Percentiles rank a stretch among this genome's conserved stretches.
These are phyloP conservation scores for Asterochloris sp. DNA, from an alignment of 139 green algal genomes.

Conservation along the genomic window DNA sequence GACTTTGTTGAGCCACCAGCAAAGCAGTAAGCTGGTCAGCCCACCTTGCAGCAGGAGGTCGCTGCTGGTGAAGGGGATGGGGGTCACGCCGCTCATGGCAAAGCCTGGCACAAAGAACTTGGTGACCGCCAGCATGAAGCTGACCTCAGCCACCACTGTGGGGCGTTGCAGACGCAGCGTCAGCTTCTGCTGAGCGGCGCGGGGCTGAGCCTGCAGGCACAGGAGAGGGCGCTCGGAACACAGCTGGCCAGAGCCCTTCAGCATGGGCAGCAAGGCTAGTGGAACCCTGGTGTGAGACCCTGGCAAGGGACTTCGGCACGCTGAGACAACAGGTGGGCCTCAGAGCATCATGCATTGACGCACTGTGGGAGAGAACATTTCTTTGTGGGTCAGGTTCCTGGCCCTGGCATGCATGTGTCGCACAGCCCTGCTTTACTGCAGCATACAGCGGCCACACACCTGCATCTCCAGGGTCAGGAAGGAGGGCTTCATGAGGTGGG, in stretches of 20 bases:
- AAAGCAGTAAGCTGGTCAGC: too few species aligned
- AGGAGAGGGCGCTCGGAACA: not conserved
- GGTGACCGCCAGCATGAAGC: slow-evolving; percentile 79
- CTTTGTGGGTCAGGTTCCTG: too few species aligned
- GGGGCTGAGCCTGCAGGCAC: not conserved
- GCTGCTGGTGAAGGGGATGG: slow-evolving; percentile 31
- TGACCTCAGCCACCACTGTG: slow-evolving; percentile 76
- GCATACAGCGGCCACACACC: too few species aligned
- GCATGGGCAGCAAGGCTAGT: too few species aligned
- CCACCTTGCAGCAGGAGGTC: slow-evolving; percentile 39
- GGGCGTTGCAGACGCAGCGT: slow-evolving; percentile 78
- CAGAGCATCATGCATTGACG: too few species aligned
- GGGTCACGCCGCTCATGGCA: slow-evolving; percentile 24
- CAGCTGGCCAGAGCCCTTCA: too few species aligned
- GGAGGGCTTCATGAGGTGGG: slow-evolving; percentile 31
- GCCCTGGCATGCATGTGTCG: too few species aligned
- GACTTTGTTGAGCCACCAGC: too few species aligned
- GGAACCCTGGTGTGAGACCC: not conserved
- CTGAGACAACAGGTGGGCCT: too few species aligned
- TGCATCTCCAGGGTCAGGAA: slow-evolving; percentile 45
- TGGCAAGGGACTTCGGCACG: too few species aligned
- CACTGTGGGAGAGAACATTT: too few species aligned
- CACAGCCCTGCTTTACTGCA: too few species aligned
- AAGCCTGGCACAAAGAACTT: slow-evolving; percentile 68
- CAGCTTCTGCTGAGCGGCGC: slow-evolving; percentile 20